phyloP scores from a whole-genome alignment of 345 rosid genomes.

The Syzygium jambos region DNA sequence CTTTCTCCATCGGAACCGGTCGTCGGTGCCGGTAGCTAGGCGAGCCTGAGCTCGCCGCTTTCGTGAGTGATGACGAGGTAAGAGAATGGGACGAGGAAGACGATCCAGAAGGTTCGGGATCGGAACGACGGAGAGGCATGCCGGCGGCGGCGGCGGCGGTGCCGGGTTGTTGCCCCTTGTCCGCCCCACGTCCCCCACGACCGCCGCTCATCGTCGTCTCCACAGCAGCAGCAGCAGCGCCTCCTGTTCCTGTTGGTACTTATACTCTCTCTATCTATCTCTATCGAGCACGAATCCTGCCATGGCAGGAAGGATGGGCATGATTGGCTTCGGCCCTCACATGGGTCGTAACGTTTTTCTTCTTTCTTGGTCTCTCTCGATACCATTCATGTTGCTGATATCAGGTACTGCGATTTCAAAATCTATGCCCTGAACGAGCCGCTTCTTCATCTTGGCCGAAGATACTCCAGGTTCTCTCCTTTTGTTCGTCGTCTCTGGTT shows the following conservation, averaged over 20 bases:
- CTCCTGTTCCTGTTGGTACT: not conserved
- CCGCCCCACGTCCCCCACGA: conserved; percentile 7
- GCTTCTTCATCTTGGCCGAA: conserved; percentile 55
- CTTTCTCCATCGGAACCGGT: not conserved
- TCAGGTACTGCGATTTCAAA: conserved; percentile 55
- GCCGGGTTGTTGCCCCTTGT: not conserved
- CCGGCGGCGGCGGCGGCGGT: not conserved
- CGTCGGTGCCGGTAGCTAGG: not conserved
- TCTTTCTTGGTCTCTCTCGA: not conserved
- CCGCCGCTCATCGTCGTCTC: not conserved
- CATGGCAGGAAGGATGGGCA: not conserved
- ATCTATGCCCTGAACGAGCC: conserved; percentile 30
- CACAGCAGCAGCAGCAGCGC: not conserved
- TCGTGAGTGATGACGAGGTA: not conserved
- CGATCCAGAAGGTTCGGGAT: conserved; percentile 24
- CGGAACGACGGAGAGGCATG: not conserved
- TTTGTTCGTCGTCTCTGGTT: not conserved
- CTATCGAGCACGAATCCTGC: not conserved
- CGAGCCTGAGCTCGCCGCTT: not conserved
- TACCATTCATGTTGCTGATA: not conserved
- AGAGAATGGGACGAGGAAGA: conserved; percentile 12
- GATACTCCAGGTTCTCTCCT: conserved; percentile 22
- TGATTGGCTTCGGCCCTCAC: not conserved
- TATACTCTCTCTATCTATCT: not conserved
- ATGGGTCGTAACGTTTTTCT: too few relatives aligned